A percentile compares a stretch with the other conserved stretches of the same genome.
Conservation (phyloP, 352 stramenopile genomes). For the Phytopythium helicoides region DNA sequence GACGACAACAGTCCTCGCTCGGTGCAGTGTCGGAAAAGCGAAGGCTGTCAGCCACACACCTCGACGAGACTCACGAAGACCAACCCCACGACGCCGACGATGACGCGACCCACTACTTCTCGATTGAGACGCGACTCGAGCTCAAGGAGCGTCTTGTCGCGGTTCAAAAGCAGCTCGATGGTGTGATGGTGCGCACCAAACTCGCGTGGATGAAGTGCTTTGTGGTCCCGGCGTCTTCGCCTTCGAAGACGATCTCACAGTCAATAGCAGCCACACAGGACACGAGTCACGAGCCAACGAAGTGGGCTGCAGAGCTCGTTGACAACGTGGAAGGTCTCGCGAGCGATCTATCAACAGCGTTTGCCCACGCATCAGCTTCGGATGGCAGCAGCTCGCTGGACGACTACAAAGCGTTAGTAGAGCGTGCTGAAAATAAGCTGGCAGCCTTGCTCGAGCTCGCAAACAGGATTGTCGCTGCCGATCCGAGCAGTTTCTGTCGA, state of each 20-base stretch:
- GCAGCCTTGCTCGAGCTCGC: conserved; percentile 22
- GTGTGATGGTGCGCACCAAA: conserved; percentile 48
- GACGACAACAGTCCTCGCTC: neutral
- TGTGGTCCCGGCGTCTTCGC: neutral
- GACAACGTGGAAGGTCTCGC: conserved; percentile 38
- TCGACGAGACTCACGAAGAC: neutral
- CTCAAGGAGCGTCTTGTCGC: conserved; percentile 38
- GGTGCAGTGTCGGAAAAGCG: neutral
- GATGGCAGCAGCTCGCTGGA: conserved; percentile 22
- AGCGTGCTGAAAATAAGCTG: conserved; percentile 37
- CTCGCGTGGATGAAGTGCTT: conserved; percentile 71
- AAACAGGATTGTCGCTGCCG: conserved; percentile 1
- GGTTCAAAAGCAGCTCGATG: conserved; percentile 35
- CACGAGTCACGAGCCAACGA: neutral
- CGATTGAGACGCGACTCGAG: conserved; percentile 57
- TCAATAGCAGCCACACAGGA: conserved; percentile 1
- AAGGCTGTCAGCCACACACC: neutral
- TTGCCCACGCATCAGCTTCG: neutral
- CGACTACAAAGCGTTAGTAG: conserved; percentile 50
- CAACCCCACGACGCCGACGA: conserved; percentile 9
- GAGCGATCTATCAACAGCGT: conserved; percentile 19
- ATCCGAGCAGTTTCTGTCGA: conserved; percentile 5
- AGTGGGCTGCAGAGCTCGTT: conserved; percentile 32
- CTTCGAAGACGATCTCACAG: neutral
- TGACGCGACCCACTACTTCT: conserved; percentile 44